These are phyloP conservation scores for Cornus controversa DNA, from an alignment of 148 eudicot species.

Conservation along the genomic window DNA sequence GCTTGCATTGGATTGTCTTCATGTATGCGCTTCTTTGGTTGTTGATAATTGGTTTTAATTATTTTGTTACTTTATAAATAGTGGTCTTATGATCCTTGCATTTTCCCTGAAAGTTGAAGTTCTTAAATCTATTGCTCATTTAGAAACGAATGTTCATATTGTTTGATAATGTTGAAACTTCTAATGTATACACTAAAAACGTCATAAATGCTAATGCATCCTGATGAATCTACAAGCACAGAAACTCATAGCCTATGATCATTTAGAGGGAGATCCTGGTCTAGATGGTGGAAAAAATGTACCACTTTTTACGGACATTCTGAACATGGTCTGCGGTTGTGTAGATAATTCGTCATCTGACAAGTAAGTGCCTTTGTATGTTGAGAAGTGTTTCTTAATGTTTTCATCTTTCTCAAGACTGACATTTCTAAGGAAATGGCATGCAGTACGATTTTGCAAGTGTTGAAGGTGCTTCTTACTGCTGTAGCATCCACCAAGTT, in stretches of 20 bases:
- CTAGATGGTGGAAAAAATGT: constrained; percentile 83
- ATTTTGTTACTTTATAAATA: neutral
- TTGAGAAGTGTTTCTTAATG: neutral
- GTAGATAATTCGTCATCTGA: constrained; percentile 93
- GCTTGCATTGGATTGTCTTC: constrained; percentile 95
- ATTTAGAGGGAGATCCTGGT: constrained; percentile 99
- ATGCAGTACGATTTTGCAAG: constrained; percentile 95
- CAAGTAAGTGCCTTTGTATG: constrained; percentile 47
- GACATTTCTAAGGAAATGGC: constrained; percentile 20
- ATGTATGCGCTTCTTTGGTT: constrained; percentile 54
- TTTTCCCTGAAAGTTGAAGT: constrained; percentile 4
- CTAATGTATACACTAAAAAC: neutral
- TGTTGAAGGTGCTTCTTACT: constrained; percentile 93
- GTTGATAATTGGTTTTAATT: neutral
- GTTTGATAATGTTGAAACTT: neutral
- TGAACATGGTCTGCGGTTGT: constrained; percentile 83
- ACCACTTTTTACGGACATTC: constrained; percentile 65
- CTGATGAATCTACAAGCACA: constrained; percentile 34
- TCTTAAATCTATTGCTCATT: neutral
- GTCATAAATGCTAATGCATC: constrained; percentile 2
- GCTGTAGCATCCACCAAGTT: constrained; percentile 91
- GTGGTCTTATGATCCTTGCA: neutral
- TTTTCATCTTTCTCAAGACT: neutral
- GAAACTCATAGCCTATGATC: constrained; percentile 98
- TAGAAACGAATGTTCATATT: constrained; percentile 8